Conservation (phyloP, 495 filamentous ascomycete genomes). For the Neurospora sp. region DNA sequence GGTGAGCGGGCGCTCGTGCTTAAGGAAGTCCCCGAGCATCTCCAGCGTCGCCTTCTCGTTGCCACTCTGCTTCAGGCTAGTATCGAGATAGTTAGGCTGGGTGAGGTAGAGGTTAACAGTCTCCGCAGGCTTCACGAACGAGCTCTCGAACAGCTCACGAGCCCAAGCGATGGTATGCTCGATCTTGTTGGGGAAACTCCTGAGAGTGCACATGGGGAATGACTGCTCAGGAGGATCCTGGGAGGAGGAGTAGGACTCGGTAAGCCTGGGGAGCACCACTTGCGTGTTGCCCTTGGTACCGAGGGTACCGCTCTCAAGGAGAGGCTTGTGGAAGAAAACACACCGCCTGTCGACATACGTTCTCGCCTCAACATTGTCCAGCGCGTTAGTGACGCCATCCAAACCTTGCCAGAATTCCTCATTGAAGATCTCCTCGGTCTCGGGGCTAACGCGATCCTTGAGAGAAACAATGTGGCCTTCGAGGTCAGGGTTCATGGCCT, state of each 20-base stretch:
- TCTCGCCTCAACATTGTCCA: slow-evolving; percentile 96
- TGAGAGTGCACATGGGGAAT: slow-evolving; percentile 96
- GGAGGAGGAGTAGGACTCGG: slow-evolving; percentile 96
- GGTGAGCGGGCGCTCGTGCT: slow-evolving; percentile 80
- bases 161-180: slow-evolving; percentile 99
- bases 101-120: slow-evolving; percentile 90
- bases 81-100: slow-evolving; percentile 82
- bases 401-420: slow-evolving; percentile 88
- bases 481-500: slow-evolving; percentile 91
- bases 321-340: slow-evolving; percentile 95
- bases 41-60: slow-evolving; percentile 95
- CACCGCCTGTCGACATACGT: slow-evolving; percentile 97
- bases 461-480: slow-evolving; percentile 72
- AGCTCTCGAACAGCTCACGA: slow-evolving; percentile 85
- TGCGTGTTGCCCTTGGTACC: slow-evolving; percentile 98
- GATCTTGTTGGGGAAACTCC: slow-evolving; percentile 97
- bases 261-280: slow-evolving; percentile 80
- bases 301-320: slow-evolving; percentile 93
- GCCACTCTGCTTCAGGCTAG: slow-evolving; percentile 84
- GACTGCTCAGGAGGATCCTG: slow-evolving; percentile 98
- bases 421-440: slow-evolving; percentile 92
- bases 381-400: slow-evolving; percentile 89
- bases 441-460: slow-evolving; percentile 80
- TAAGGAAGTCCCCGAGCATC: slow-evolving; percentile 81
- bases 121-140: slow-evolving; percentile 88